Percentiles rank a stretch among this genome's conserved stretches.
Conservation (phyloP, 202 grass and related monocot species). For the Elaeis oleifera region DNA sequence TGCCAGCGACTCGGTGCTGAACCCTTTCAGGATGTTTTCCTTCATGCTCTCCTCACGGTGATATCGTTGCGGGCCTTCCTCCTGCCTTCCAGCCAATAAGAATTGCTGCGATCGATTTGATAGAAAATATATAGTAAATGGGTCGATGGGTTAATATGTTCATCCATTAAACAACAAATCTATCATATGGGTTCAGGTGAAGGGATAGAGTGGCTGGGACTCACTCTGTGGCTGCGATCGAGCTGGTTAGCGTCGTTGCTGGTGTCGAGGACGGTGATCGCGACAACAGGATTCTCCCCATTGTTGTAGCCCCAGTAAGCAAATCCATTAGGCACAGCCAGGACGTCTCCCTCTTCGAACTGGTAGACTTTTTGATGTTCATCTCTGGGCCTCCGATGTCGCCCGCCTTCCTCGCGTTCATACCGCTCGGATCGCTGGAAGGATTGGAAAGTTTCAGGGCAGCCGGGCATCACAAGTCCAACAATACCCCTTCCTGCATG, state of each 20-base stretch:
- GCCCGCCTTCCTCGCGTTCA: background rate
- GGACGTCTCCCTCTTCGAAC: slow-evolving; percentile 18
- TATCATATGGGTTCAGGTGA: no score
- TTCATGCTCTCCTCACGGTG: slow-evolving; percentile 8
- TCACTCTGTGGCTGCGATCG: slow-evolving; percentile 8
- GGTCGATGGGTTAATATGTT: no score
- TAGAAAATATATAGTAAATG: no score
- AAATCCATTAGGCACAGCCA: slow-evolving; percentile 12
- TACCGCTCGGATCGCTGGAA: slow-evolving; percentile 3
- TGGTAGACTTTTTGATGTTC: slow-evolving; percentile 20
- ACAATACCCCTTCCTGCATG: slow-evolving; percentile 21
- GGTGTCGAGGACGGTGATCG: slow-evolving; percentile 11
- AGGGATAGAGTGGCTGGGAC: background rate
- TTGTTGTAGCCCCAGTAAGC: slow-evolving; percentile 22
- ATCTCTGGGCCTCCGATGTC: background rate
- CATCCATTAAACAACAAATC: background rate
- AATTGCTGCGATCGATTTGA: slow-evolving; percentile 23
- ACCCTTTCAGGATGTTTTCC: slow-evolving; percentile 11
- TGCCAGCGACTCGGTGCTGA: slow-evolving; percentile 13
- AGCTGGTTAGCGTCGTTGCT: slow-evolving; percentile 24
- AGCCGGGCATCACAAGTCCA: slow-evolving; percentile 13
- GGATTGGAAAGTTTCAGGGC: slow-evolving; percentile 15
- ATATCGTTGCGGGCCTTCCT: background rate
- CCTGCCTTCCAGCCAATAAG: slow-evolving; percentile 21
- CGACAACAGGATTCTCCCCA: slow-evolving; percentile 5